These are phyloP conservation scores for Pseudocercospora ulei DNA, from an alignment of 2,329 filamentous ascomycete species.

Conservation along the genomic window DNA sequence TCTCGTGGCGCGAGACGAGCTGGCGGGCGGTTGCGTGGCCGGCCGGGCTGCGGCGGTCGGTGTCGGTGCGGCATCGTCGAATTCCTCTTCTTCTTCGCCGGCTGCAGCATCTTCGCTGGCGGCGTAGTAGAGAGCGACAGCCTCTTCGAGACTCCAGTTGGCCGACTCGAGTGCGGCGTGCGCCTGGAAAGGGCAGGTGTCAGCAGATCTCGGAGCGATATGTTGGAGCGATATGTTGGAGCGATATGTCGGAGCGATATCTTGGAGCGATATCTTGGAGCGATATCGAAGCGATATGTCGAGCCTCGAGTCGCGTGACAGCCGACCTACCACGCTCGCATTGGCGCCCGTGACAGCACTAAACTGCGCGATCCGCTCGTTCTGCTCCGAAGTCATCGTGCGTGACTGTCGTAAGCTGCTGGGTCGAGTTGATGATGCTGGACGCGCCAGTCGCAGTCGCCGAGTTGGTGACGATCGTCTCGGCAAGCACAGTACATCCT, in stretches of 20 bases:
- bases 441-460: too few relatives aligned
- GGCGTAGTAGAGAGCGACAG: slow-evolving; percentile 41
- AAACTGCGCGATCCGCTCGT: slow-evolving; percentile 34
- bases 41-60: slow-evolving; percentile 13
- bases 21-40: slow-evolving; percentile 9
- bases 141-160: slow-evolving; percentile 42
- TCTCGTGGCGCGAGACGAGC: too few relatives aligned
- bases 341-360: slow-evolving; percentile 34
- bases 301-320: too few relatives aligned
- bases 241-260: slow-evolving; percentile 1
- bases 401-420: too few relatives aligned
- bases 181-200: slow-evolving; percentile 32
- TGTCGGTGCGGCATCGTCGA: slow-evolving; percentile 14
- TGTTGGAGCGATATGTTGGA: slow-evolving; percentile 1
- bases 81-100: slow-evolving; percentile 31
- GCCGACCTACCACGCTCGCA: slow-evolving; percentile 29
- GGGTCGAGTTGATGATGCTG: too few relatives aligned
- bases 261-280: background rate
- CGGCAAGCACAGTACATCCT: too few relatives aligned
- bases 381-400: too few relatives aligned
- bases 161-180: slow-evolving; percentile 38
- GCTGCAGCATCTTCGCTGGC: slow-evolving; percentile 36
- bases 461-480: too few relatives aligned
- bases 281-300: too few relatives aligned
- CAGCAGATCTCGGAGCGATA: slow-evolving; percentile 7